Evolutionary conservation across 1,284 basidiomycete genomes (phyloP).

Genomic region (Ceratobasidium sp.): DNA sequence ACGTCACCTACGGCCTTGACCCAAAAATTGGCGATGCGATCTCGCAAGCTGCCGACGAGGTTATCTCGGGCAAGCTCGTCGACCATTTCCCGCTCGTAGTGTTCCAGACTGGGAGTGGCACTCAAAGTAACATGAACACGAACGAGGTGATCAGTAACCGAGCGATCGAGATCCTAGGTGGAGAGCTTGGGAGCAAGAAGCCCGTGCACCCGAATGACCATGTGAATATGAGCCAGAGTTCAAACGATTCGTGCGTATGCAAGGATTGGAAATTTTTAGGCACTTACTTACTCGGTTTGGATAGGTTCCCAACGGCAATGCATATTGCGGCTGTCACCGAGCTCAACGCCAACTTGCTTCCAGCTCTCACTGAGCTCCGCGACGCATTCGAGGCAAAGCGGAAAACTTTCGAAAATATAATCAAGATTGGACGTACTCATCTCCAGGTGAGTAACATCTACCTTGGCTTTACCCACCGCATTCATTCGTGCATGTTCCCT

Average conservation of each 20-base stretch:
- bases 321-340: slow-evolving; percentile 97
- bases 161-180: slow-evolving; percentile 97
- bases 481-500: not conserved
- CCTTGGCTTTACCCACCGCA: not conserved
- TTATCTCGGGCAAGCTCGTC: slow-evolving; percentile 94
- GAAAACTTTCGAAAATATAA: slow-evolving; percentile 87
- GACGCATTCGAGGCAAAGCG: slow-evolving; percentile 88
- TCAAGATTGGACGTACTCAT: slow-evolving; percentile 99
- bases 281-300: too few species aligned
- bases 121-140: slow-evolving; percentile 99
- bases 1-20: slow-evolving; percentile 91
- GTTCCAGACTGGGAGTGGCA: slow-evolving; percentile 99
- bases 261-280: slow-evolving; percentile 52
- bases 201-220: slow-evolving; percentile 99
- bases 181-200: slow-evolving; percentile 94
- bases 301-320: slow-evolving; percentile 98
- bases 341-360: slow-evolving; percentile 83
- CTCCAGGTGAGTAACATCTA: slow-evolving; percentile 70
- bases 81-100: slow-evolving; percentile 99
- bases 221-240: slow-evolving; percentile 99
- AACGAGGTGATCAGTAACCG: slow-evolving; percentile 99
- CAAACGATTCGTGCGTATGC: slow-evolving; percentile 88
- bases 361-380: slow-evolving; percentile 86
- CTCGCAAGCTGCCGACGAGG: slow-evolving; percentile 95
- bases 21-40: slow-evolving; percentile 91